phyloP scores from a whole-genome alignment of 2,329 filamentous ascomycete species.

The Monosporascus ibericus region DNA sequence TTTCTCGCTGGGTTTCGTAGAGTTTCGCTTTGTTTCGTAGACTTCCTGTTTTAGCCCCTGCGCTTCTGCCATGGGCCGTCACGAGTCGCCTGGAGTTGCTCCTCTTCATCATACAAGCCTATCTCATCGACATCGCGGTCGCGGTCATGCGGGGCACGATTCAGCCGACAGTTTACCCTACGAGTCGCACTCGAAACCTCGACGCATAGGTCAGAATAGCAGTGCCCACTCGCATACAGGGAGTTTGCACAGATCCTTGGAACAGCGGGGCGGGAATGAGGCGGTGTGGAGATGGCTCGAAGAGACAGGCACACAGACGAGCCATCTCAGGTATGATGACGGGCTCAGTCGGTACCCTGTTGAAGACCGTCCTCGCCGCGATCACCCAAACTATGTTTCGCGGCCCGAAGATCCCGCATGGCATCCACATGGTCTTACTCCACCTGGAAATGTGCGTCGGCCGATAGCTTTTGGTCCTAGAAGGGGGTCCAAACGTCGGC shows the following conservation, averaged over 20 bases:
- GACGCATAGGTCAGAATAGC: neutral
- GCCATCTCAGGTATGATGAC: neutral
- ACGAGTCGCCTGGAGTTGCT: no score
- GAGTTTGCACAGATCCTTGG: neutral
- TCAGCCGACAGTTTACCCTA: no score
- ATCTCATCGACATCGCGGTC: no score
- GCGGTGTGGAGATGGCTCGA: neutral
- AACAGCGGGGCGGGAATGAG: neutral
- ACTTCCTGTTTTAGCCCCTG: no score
- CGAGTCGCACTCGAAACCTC: neutral
- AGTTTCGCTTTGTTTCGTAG: no score
- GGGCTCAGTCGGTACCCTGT: neutral
- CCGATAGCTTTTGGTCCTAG: conserved; percentile 3
- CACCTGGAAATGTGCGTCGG: conserved; percentile 6
- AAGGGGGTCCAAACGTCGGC: conserved; percentile 14
- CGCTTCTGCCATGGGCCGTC: no score
- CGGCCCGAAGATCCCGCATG: conserved; percentile 16
- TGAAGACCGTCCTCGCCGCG: neutral
- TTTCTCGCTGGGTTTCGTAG: no score
- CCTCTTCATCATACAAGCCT: no score
- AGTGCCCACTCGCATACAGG: neutral
- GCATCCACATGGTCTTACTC: conserved; percentile 17
- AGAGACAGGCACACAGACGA: neutral
- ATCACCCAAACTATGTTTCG: conserved; percentile 1
- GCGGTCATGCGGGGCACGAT: no score